phyloP scores from a whole-genome alignment of 2,329 filamentous ascomycete species.

The Aspergillus floridensis region DNA sequence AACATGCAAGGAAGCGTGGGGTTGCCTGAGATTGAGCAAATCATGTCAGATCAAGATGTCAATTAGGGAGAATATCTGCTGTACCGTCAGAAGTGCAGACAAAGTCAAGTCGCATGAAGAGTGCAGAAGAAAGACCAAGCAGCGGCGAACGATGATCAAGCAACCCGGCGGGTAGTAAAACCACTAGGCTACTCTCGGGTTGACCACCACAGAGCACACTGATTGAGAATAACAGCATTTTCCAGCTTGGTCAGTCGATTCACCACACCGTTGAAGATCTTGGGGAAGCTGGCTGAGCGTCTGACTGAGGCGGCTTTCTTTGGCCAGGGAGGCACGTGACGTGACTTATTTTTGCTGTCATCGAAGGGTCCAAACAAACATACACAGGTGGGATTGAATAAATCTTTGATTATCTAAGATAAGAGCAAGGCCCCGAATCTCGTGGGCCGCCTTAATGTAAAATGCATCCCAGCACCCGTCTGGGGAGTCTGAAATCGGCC shows the following conservation, averaged over 20 bases:
- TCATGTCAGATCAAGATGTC: background rate
- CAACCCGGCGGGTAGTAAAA: slow-evolving; percentile 1
- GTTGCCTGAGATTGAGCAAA: slow-evolving; percentile 12
- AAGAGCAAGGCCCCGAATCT: slow-evolving; percentile 15
- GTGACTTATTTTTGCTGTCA: background rate
- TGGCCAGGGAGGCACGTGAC: too few species aligned
- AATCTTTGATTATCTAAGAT: slow-evolving; percentile 16
- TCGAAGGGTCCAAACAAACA: background rate
- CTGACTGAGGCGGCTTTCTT: too few species aligned
- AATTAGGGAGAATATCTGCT: background rate
- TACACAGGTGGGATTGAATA: background rate
- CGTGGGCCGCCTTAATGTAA: slow-evolving; percentile 12
- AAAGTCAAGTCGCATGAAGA: slow-evolving; percentile 8
- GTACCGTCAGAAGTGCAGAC: background rate
- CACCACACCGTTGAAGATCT: too few species aligned
- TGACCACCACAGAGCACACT: background rate
- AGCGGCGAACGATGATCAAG: background rate
- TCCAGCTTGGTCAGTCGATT: too few species aligned
- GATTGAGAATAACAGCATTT: background rate
- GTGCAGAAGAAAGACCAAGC: background rate
- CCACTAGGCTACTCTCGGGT: background rate
- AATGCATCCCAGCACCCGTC: slow-evolving; percentile 6
- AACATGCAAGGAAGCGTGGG: slow-evolving; percentile 12
- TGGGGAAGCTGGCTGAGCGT: too few species aligned
- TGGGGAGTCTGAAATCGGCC: slow-evolving; percentile 1